Evolutionary conservation across 306 rosid species (phyloP).

Genomic region (Glycine tomentella): DNA sequence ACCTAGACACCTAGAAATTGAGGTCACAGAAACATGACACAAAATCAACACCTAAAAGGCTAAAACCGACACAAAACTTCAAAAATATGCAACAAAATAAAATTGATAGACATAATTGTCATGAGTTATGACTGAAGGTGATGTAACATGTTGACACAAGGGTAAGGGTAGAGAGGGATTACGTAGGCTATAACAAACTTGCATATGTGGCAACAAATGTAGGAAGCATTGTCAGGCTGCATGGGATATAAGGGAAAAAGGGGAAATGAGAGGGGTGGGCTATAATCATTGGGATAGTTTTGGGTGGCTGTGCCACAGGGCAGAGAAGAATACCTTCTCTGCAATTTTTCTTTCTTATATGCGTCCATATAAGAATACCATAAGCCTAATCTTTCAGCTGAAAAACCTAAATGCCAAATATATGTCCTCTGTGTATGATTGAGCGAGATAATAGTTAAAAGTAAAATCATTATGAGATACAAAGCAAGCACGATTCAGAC

Average conservation of each 20-base stretch:
- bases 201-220: neutral
- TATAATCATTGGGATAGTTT: neutral
- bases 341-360: neutral
- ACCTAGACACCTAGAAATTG: neutral
- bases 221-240: neutral
- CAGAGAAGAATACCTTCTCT: neutral
- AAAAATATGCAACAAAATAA: slow-evolving; percentile 18
- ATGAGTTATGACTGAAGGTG: neutral
- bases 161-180: neutral
- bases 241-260: too few species aligned
- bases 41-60: neutral
- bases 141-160: slow-evolving; percentile 3
- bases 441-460: slow-evolving; percentile 13
- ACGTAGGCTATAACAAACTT: neutral
- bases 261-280: neutral
- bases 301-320: neutral
- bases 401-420: slow-evolving; percentile 27
- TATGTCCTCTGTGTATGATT: slow-evolving; percentile 12
- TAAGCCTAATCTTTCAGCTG: slow-evolving; percentile 17
- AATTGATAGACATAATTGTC: neutral
- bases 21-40: slow-evolving; percentile 8
- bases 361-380: slow-evolving; percentile 6
- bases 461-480: slow-evolving; percentile 29
- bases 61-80: slow-evolving; percentile 7
- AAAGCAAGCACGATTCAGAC: slow-evolving; percentile 5